A percentile compares a stretch with the other conserved stretches of the same genome.
These are phyloP conservation scores for Piper betle DNA, from an alignment of 164 flowering plant genomes.

Conservation along the genomic window DNA sequence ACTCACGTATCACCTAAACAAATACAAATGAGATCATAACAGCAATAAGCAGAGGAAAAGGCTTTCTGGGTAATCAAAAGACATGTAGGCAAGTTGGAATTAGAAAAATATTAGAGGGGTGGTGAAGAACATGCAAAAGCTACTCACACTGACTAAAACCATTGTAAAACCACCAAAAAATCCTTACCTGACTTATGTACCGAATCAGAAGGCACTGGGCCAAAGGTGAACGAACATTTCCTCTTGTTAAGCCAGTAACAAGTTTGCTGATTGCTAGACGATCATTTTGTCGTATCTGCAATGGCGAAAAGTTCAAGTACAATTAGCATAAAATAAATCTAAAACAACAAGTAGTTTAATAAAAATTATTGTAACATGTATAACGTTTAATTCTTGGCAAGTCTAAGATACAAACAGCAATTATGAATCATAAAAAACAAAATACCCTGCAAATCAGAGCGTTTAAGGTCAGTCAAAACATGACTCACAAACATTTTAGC, in stretches of 20 bases:
- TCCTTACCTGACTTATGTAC: conserved; percentile 73
- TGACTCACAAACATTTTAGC: neutral
- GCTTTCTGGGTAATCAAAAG: neutral
- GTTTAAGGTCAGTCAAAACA: neutral
- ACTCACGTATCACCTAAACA: conserved; percentile 72
- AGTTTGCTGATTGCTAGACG: conserved; percentile 92
- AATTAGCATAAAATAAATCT: neutral
- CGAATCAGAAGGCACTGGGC: conserved; percentile 96
- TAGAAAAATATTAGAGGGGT: neutral
- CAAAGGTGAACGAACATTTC: conserved; percentile 87
- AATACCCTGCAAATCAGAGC: neutral
- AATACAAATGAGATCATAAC: neutral
- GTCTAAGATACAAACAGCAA: too few relatives aligned
- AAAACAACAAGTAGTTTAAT: neutral
- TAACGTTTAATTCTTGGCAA: neutral
- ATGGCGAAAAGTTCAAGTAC: conserved; percentile 3
- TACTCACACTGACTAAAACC: neutral
- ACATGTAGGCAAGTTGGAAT: neutral
- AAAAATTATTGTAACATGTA: neutral
- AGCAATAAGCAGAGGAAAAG: neutral
- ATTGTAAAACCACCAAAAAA: neutral
- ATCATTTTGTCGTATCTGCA: conserved; percentile 96
- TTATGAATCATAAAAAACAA: too few relatives aligned
- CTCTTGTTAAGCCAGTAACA: conserved; percentile 87
- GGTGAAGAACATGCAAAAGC: neutral